A percentile compares a stretch with the other conserved stretches of the same genome.
These are phyloP conservation scores for Paecilomyces variotii DNA, from an alignment of 2,329 filamentous ascomycete genomes.

Conservation along the genomic window DNA sequence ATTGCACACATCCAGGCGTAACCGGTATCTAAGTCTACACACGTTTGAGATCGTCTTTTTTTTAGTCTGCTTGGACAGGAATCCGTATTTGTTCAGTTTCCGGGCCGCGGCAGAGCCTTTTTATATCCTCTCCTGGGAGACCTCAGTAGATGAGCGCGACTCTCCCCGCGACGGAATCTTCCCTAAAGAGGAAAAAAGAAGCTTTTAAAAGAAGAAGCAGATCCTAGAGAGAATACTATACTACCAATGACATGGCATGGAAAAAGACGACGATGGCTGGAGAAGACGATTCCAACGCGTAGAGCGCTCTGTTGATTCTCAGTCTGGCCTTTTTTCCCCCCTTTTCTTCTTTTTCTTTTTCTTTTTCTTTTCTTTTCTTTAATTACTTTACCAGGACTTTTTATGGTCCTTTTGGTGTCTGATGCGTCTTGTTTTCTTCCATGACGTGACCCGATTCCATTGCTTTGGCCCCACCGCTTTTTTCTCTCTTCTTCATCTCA, in stretches of 20 bases:
- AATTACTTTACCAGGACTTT: no score
- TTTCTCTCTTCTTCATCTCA: no score
- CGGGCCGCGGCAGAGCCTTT: background rate
- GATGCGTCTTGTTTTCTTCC: no score
- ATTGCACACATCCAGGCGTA: constrained; percentile 19
- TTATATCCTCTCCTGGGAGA: background rate
- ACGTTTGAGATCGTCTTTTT: constrained; percentile 9
- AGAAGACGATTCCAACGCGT: background rate
- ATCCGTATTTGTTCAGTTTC: background rate
- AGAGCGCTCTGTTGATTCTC: background rate
- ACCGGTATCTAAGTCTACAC: constrained; percentile 12
- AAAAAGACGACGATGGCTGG: background rate
- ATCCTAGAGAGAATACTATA: background rate
- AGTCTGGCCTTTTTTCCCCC: no score
- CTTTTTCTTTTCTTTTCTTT: no score
- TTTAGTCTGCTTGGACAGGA: constrained; percentile 7
- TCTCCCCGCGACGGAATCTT: background rate
- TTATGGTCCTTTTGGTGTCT: no score
- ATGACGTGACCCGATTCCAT: no score
- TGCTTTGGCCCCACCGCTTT: no score
- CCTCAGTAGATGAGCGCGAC: background rate
- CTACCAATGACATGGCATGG: background rate
- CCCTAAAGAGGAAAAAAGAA: background rate
- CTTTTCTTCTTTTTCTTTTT: no score
- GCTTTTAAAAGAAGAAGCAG: background rate